A percentile compares a stretch with the other conserved stretches of the same genome.
Conservation (phyloP, 2,329 filamentous ascomycete genomes). For the Microascus cirrosus region DNA sequence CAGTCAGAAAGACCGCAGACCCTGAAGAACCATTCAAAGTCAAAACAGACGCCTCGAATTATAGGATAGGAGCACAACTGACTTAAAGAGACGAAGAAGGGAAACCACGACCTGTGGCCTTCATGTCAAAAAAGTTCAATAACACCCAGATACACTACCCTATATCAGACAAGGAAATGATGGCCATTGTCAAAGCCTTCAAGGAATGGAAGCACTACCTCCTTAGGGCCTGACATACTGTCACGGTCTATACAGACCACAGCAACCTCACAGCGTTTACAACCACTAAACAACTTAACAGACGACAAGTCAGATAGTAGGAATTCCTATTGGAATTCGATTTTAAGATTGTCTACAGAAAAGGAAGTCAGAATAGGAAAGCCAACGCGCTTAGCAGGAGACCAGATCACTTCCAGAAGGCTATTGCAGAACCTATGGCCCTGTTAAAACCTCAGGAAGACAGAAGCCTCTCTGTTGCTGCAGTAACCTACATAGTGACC, state of each 20-base stretch:
- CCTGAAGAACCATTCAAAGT: not conserved
- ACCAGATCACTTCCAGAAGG: not conserved
- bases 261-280: not conserved
- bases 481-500: not conserved
- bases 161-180: conserved; percentile 11
- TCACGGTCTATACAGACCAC: not conserved
- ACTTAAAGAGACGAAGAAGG: not conserved
- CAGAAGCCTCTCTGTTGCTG: not conserved
- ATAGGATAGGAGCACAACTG: not conserved
- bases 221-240: not conserved
- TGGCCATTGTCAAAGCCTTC: conserved; percentile 8
- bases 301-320: not conserved
- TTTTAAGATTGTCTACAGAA: conserved; percentile 5
- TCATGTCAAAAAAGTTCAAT: conserved; percentile 5
- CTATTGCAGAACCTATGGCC: not conserved
- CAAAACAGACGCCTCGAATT: not conserved
- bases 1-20: not conserved
- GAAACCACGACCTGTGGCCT: not conserved
- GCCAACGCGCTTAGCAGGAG: conserved; percentile 6
- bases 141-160: conserved; percentile 9
- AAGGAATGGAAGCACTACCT: not conserved
- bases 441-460: not conserved
- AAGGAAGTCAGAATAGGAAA: conserved; percentile 1
- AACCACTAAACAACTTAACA: not conserved
- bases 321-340: not conserved